Evolutionary conservation across 2,329 filamentous ascomycete species (phyloP), one percentile per base, ranked within the genome.

Genomic region (Alternaria sp.): DNA sequence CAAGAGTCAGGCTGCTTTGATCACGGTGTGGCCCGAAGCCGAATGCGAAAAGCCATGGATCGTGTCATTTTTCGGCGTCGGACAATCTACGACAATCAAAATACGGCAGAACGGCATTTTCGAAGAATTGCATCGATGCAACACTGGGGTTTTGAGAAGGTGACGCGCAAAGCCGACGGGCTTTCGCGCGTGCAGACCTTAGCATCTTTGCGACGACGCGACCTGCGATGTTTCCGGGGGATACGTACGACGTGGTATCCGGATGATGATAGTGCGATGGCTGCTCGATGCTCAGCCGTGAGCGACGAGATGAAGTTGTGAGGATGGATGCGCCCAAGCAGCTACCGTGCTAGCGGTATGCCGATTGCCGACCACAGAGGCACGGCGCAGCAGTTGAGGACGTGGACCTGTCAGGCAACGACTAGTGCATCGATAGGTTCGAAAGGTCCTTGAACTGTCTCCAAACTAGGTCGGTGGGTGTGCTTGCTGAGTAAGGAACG

Each of bases 401-500:
- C 26, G 26, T 6, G 45, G 19, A 30, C 25, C 17, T 40, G 28
- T 46, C 19, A 51, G 43, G 30, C 19, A 25, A 44, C 10, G 44
- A 23, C 53, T 30, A 32, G 26, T 26, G 21, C 45, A 46, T 61
- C 45, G 19, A 28, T 28, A 10, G 4, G 19, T 30, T 57, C 30
- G 26, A 36, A 4, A 26, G 49, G 45, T 45, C 19, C 9, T 46
- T 15, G 28, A 47, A 25, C 5, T 11, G 44, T 17, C 40, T 21
- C 21, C 30, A 12, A 45, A 12, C 36, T n/a, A 12, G 15, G 9
- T 44, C 32, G 52, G 52, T 40, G 13, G 5, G 53, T 32, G 25
- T 30, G 17, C 21, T 43, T 9, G 49, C 43, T 49, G 43, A 62
- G 26, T 52, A 19, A n/a, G 11, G 47, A 56, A 59, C 45, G 63